These are phyloP conservation scores for Penicillium sp. DNA, from an alignment of 2,329 filamentous ascomycete species.

Conservation along the genomic window DNA sequence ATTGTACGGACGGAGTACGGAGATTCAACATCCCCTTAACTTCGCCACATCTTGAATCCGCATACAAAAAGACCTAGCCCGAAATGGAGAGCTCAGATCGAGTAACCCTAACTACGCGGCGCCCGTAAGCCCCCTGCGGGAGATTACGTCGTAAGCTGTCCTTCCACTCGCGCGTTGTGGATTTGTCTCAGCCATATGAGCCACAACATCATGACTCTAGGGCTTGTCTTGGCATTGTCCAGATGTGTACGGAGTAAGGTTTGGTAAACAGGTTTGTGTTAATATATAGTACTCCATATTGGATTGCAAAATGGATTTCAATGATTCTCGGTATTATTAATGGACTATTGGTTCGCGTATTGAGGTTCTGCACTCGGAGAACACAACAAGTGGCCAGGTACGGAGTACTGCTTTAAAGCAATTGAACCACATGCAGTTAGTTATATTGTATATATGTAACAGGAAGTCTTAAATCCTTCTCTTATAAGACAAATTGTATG, in stretches of 20 bases:
- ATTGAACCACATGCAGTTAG: background rate
- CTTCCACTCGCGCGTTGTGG: background rate
- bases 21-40: background rate
- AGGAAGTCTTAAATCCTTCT: background rate
- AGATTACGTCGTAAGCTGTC: conserved; percentile 2
- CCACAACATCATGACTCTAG: background rate
- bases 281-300: background rate
- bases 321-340: background rate
- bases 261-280: background rate
- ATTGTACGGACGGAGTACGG: background rate
- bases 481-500: background rate
- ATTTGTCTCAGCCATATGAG: conserved; percentile 9
- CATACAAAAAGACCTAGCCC: background rate
- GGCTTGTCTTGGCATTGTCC: background rate
- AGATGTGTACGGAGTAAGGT: background rate
- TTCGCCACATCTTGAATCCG: background rate
- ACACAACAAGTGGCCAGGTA: background rate
- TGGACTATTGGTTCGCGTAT: background rate
- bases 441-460: background rate
- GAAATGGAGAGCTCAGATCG: background rate
- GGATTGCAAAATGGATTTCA: background rate
- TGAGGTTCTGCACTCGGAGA: background rate
- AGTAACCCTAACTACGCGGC: background rate
- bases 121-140: background rate
- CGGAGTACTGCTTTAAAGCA: background rate